Evolutionary conservation across 1,284 basidiomycete genomes (phyloP).

Genomic region (Microbotryomycetes sp.): DNA sequence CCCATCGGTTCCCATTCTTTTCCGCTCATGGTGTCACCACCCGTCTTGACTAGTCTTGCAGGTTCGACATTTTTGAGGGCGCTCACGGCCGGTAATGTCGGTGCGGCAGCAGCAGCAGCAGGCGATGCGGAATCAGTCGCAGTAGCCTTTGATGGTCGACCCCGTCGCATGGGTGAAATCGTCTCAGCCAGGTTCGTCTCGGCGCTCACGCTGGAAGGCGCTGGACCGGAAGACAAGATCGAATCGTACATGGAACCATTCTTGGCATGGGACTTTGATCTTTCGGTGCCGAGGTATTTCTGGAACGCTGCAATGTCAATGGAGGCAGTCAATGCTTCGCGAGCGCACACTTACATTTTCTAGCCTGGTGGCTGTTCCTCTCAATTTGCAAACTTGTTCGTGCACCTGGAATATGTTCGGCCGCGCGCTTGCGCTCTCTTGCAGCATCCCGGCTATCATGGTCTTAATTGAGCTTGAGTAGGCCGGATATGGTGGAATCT

Average conservation of each 20-base stretch:
- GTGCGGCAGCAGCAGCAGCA: too few species aligned
- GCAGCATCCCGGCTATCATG: constrained; percentile 57
- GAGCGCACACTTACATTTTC: constrained; percentile 18
- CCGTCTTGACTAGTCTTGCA: background rate
- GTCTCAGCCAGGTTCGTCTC: constrained; percentile 19
- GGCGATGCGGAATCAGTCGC: too few species aligned
- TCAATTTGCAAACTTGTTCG: constrained; percentile 35
- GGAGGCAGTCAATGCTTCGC: background rate
- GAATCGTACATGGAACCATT: background rate
- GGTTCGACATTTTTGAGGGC: background rate
- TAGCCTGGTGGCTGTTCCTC: constrained; percentile 30
- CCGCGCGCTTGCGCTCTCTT: constrained; percentile 28
- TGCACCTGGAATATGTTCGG: constrained; percentile 39
- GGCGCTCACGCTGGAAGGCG: background rate
- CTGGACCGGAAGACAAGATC: background rate
- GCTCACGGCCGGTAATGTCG: too few species aligned
- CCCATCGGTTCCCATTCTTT: background rate
- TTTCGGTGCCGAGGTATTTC: constrained; percentile 21
- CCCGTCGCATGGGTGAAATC: constrained; percentile 43
- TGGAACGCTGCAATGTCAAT: too few species aligned
- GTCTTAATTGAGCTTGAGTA: constrained; percentile 82
- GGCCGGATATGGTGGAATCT: constrained; percentile 79
- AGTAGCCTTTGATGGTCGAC: constrained; percentile 38
- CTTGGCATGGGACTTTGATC: too few species aligned
- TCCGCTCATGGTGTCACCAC: too few species aligned